A percentile compares a stretch with the other conserved stretches of the same genome.
Evolutionary conservation across 257 asterid species (phyloP).

Genomic region (Gentiana dahurica): DNA sequence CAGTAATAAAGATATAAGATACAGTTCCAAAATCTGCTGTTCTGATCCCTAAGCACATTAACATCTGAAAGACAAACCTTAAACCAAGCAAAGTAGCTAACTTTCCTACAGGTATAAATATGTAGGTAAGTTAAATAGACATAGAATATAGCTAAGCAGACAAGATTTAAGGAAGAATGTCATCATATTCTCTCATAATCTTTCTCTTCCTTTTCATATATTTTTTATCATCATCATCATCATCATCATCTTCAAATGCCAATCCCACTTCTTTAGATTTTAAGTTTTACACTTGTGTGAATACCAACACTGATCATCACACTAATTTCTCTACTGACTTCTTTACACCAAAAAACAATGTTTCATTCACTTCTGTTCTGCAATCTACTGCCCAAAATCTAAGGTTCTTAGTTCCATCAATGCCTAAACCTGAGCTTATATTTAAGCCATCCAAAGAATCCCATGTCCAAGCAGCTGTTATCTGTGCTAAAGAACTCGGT

Average conservation of each 20-base stretch:
- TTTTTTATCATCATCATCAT: background rate
- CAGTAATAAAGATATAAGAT: too few relatives aligned
- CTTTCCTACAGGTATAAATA: too few relatives aligned
- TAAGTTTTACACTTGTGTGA: constrained; percentile 9
- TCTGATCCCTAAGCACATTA: too few relatives aligned
- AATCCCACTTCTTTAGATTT: constrained; percentile 6
- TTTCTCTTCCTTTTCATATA: background rate
- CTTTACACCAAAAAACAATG: constrained; percentile 15
- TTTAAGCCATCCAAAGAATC: constrained; percentile 17
- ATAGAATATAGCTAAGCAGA: background rate
- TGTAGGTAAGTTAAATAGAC: too few relatives aligned
- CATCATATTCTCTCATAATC: constrained; percentile 2
- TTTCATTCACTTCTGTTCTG: constrained; percentile 12
- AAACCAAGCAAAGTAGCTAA: too few relatives aligned
- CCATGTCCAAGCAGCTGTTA: constrained; percentile 25
- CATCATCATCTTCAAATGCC: constrained; percentile 1
- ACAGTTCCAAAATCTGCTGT: too few relatives aligned
- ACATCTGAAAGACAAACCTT: too few relatives aligned
- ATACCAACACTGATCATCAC: constrained; percentile 7
- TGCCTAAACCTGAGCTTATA: constrained; percentile 19
- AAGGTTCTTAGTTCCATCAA: constrained; percentile 13
- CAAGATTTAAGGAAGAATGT: background rate
- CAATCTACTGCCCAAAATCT: constrained; percentile 25
- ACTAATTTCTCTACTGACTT: constrained; percentile 13
- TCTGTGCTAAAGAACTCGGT: constrained; percentile 10